Evolutionary conservation across 2,329 filamentous ascomycete species (phyloP).

Genomic region (Aspergillus fumigatiaffinis): DNA sequence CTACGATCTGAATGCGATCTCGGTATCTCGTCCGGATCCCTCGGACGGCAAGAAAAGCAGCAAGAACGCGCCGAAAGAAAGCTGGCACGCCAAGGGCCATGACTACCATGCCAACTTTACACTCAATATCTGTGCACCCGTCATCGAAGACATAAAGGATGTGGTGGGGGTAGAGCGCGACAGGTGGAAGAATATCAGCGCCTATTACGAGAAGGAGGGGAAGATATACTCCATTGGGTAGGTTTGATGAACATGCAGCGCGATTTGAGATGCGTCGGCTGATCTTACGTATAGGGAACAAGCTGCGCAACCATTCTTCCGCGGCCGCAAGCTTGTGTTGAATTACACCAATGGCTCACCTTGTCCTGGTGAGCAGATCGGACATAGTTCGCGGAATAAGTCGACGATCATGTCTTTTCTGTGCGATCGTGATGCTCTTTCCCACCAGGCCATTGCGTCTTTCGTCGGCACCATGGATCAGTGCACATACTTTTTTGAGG

Average conservation of each 20-base stretch:
- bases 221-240: conserved; percentile 48
- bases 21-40: conserved; percentile 45
- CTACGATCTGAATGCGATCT: conserved; percentile 60
- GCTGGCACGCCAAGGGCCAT: conserved; percentile 48
- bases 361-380: conserved; percentile 45
- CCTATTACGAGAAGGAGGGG: conserved; percentile 43
- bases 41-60: conserved; percentile 39
- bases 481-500: conserved; percentile 94
- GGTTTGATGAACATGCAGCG: conserved; percentile 9
- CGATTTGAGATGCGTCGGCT: background rate
- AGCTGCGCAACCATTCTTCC: conserved; percentile 45
- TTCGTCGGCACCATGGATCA: conserved; percentile 88
- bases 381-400: conserved; percentile 46
- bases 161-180: conserved; percentile 43
- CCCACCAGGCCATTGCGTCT: conserved; percentile 65
- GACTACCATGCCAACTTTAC: conserved; percentile 51
- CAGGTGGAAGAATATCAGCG: conserved; percentile 46
- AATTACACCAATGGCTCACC: conserved; percentile 76
- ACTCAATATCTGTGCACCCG: conserved; percentile 48
- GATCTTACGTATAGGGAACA: conserved; percentile 33
- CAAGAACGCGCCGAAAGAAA: conserved; percentile 39
- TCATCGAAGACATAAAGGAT: conserved; percentile 44
- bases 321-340: conserved; percentile 61
- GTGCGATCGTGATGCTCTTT: conserved; percentile 77
- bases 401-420: conserved; percentile 89